A percentile compares a stretch with the other conserved stretches of the same genome.
These are phyloP conservation scores for Ophidiomyces ophidiicola DNA, from an alignment of 2,329 filamentous ascomycete species.

Conservation along the genomic window DNA sequence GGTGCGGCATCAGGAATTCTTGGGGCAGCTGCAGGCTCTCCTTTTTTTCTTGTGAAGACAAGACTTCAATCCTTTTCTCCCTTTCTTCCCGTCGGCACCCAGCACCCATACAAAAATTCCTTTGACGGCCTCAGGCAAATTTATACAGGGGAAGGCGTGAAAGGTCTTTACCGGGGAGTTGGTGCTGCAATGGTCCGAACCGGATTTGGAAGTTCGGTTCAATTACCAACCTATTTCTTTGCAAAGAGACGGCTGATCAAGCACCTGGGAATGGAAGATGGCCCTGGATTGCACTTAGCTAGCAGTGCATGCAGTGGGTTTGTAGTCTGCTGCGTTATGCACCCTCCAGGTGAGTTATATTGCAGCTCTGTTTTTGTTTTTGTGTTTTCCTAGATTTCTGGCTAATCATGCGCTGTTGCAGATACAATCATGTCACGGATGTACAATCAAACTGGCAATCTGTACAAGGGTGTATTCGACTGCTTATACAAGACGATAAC, in stretches of 20 bases:
- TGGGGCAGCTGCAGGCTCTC: constrained; percentile 82
- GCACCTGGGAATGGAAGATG: constrained; percentile 81
- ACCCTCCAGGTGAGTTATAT: constrained; percentile 60
- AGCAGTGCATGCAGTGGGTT: constrained; percentile 87
- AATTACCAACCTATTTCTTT: constrained; percentile 96
- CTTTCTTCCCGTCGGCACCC: constrained; percentile 88
- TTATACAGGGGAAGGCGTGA: constrained; percentile 60
- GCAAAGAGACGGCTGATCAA: constrained; percentile 75
- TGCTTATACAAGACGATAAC: constrained; percentile 82
- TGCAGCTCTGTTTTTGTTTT: neutral
- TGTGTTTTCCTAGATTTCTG: constrained; percentile 11
- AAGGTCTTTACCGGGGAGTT: constrained; percentile 79
- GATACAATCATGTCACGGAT: constrained; percentile 98
- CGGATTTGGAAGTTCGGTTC: constrained; percentile 88
- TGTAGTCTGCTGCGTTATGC: constrained; percentile 95
- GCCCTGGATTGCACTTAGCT: constrained; percentile 72
- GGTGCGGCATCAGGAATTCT: constrained; percentile 82
- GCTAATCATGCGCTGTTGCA: constrained; percentile 19
- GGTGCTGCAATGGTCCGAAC: constrained; percentile 91
- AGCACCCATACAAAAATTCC: constrained; percentile 82
- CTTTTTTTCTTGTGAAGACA: constrained; percentile 97
- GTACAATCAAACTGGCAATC: constrained; percentile 96
- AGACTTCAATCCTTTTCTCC: constrained; percentile 87
- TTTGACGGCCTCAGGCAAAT: constrained; percentile 73
- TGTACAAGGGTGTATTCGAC: constrained; percentile 90